These are phyloP conservation scores for Dichotomopilus funicola DNA, from an alignment of 2,329 filamentous ascomycete species.

Conservation along the genomic window DNA sequence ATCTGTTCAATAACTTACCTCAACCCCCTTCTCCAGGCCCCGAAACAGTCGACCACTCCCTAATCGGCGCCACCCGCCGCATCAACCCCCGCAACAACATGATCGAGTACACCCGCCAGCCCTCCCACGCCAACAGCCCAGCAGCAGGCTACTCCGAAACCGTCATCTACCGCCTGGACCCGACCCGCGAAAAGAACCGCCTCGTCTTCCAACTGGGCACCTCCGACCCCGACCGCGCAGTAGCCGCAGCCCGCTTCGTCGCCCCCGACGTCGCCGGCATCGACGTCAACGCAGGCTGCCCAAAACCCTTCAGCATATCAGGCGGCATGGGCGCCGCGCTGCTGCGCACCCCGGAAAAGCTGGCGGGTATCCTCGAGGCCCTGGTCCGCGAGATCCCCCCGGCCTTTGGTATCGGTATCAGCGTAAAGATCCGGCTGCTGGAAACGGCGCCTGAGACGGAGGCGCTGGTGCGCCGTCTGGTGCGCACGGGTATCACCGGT, in stretches of 20 bases:
- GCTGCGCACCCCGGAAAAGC: slow-evolving; percentile 73
- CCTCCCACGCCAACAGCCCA: slow-evolving; percentile 59
- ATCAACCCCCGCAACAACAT: slow-evolving; percentile 70
- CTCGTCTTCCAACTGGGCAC: slow-evolving; percentile 93
- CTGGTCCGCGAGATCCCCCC: slow-evolving; percentile 72
- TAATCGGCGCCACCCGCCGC: slow-evolving; percentile 78
- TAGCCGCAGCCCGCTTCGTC: slow-evolving; percentile 76
- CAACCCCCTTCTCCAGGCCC: slow-evolving; percentile 53
- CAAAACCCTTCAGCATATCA: slow-evolving; percentile 89
- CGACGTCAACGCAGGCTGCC: slow-evolving; percentile 96
- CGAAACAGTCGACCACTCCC: slow-evolving; percentile 85
- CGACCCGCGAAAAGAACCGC: slow-evolving; percentile 63
- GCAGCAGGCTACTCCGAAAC: slow-evolving; percentile 40
- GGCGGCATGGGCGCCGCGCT: slow-evolving; percentile 95
- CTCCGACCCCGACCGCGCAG: slow-evolving; percentile 72
- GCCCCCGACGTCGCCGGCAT: slow-evolving; percentile 87
- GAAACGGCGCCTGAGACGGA: slow-evolving; percentile 71
- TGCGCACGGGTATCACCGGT: slow-evolving; percentile 82
- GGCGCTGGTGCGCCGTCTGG: slow-evolving; percentile 68
- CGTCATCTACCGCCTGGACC: slow-evolving; percentile 79
- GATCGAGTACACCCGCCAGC: slow-evolving; percentile 75
- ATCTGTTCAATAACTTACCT: not conserved
- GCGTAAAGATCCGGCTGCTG: slow-evolving; percentile 90
- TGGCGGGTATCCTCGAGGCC: slow-evolving; percentile 75
- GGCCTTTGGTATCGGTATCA: slow-evolving; percentile 83